A percentile compares a stretch with the other conserved stretches of the same genome.
These are phyloP conservation scores for Russula sp. DNA, from an alignment of 768 basidiomycete species.

Conservation along the genomic window DNA sequence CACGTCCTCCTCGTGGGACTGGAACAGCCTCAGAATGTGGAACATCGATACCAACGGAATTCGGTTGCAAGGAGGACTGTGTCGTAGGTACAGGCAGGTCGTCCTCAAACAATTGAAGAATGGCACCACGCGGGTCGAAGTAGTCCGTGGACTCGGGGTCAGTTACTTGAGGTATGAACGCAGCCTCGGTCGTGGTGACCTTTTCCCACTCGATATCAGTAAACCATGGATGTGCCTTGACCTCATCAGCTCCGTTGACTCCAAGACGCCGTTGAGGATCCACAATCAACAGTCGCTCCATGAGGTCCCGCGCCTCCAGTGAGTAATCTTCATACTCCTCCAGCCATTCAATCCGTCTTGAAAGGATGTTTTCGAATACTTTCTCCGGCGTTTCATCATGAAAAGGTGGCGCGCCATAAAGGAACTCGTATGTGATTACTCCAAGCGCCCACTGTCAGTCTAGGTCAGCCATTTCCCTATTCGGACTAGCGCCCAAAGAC, in stretches of 20 bases:
- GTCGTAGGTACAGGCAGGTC: conserved; percentile 66
- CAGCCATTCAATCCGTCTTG: conserved; percentile 92
- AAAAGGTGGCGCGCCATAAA: conserved; percentile 96
- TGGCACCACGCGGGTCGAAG: conserved; percentile 94
- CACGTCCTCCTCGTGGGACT: conserved; percentile 33
- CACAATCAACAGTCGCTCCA: conserved; percentile 77
- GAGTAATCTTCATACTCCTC: conserved; percentile 89
- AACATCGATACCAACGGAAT: conserved; percentile 35
- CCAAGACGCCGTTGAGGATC: conserved; percentile 82
- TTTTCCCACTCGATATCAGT: conserved; percentile 90
- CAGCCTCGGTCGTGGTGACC: conserved; percentile 82
- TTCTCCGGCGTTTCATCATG: conserved; percentile 96
- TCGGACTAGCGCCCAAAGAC: conserved; percentile 20
- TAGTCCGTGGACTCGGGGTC: conserved; percentile 99
- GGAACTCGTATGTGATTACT: conserved; percentile 96
- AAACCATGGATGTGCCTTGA: conserved; percentile 91
- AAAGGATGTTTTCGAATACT: conserved; percentile 97
- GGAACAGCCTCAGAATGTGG: conserved; percentile 31
- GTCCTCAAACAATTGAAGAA: conserved; percentile 87
- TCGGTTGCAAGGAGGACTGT: conserved; percentile 47
- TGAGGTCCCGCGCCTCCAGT: conserved; percentile 84
- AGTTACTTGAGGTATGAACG: conserved; percentile 91
- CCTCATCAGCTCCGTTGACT: conserved; percentile 83
- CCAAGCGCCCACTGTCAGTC: conserved; percentile 89
- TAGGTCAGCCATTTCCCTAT: conserved; percentile 20